Base-by-base conservation (phyloP, 2,329 filamentous ascomycete genomes). In the Phaeoacremonium minimum region DNA sequence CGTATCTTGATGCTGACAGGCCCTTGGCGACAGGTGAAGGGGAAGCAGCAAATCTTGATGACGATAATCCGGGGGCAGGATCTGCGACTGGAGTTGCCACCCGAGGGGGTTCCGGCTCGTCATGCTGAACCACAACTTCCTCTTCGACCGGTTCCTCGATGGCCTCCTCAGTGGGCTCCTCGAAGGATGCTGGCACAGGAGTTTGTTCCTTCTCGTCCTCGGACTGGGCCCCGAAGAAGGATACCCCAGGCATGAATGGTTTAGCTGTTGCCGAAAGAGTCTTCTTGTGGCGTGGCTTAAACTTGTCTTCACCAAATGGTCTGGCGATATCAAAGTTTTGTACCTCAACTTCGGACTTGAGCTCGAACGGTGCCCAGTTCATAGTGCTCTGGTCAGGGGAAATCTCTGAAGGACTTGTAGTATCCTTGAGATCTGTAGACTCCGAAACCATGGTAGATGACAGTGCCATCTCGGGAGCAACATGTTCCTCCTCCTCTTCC, bases 221-320 rank as follows among this genome's bases (percentile, higher is more conserved):
- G 5, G 35, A 30, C 20, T 48, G 45, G 2, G 51, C 49, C 18
- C 53, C 39, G 26, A 51, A 48, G 41, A 58, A 40, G 46, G 53
- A 44, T 19, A 52, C 60, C 14, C 66, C 62, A 12, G 75, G 73
- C 5, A 68, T 73, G 54, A 93, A 94, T 0, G 84, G 73, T 49
- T 77, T 78, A 1, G 86, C 85, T 13, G 78, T 72, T 4, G 85
- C 83, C 22, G 86, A 90, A 16, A 90, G 66, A 5, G 79, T 79
- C 46, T 72, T 73, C 46, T 68, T 68, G 52, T 75, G 63, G 36
- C 65, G 55, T 37, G 66, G 66, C 45, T 62, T 52, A 47, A 70
- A 62, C 12, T 40, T 48, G 13, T 66, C 63, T 3, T 71, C 66
- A 11, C 64, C 66, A 41, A 73, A 70, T 2, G 71, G 69, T 17